Percentiles rank a stretch among this genome's conserved stretches.
phyloP scores from a whole-genome alignment of 1,284 basidiomycete species.

The Ganoderma resinaceum region DNA sequence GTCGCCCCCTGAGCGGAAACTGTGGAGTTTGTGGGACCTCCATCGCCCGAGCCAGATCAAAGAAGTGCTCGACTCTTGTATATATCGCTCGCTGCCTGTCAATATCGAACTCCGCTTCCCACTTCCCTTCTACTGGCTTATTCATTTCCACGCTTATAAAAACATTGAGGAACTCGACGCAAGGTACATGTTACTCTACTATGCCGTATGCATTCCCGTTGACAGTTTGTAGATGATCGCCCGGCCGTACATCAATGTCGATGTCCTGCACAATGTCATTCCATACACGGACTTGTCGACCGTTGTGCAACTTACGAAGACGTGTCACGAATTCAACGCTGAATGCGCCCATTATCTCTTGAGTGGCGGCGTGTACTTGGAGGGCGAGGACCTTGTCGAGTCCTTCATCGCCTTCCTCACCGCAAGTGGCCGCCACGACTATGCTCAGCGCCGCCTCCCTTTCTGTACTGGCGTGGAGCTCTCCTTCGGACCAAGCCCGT shows the following conservation, averaged over 20 bases:
- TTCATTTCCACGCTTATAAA: background rate
- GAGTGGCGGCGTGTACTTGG: background rate
- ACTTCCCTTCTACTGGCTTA: background rate
- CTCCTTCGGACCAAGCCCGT: background rate
- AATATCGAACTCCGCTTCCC: background rate
- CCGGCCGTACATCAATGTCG: background rate
- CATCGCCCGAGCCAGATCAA: too few relatives aligned
- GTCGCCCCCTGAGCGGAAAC: too few relatives aligned
- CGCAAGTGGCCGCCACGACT: background rate
- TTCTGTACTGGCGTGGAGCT: background rate
- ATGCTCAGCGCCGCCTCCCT: background rate
- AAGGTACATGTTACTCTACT: background rate
- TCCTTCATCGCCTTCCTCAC: background rate
- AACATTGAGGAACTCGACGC: background rate
- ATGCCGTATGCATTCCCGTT: background rate
- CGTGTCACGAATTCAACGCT: background rate
- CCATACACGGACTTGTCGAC: background rate
- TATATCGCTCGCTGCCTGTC: background rate
- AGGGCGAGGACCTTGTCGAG: background rate
- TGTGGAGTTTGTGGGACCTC: too few relatives aligned
- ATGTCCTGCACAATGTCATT: background rate
- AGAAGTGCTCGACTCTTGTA: background rate
- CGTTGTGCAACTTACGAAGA: background rate
- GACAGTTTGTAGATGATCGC: background rate
- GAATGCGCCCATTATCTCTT: background rate